Evolutionary conservation across 176 grass and related monocot genomes (phyloP).

Genomic region (Triticum timopheevii): DNA sequence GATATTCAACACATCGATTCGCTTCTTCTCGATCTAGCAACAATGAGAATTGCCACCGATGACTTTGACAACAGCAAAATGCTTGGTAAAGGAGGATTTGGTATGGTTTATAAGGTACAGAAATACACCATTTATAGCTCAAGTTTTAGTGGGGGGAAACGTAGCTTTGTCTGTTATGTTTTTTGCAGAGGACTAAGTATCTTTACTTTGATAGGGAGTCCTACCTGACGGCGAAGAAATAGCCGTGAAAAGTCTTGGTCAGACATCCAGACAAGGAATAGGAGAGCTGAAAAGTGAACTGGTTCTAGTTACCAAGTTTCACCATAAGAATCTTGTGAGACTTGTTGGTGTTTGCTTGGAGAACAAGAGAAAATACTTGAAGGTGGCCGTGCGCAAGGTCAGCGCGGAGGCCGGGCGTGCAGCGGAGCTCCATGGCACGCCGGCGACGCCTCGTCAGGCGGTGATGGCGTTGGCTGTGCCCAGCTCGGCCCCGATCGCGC

Average conservation of each 20-base stretch:
- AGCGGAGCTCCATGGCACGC: no score
- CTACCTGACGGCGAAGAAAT: constrained; percentile 35
- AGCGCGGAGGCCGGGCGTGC: no score
- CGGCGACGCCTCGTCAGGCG: no score
- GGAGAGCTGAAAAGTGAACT: constrained; percentile 44
- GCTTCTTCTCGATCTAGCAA: constrained; percentile 46
- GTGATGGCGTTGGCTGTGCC: no score
- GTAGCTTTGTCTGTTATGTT: not conserved
- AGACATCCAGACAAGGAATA: constrained; percentile 34
- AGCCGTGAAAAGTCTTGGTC: constrained; percentile 40
- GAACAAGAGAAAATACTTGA: constrained; percentile 45
- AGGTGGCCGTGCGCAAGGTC: no score
- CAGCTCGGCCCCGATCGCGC: no score
- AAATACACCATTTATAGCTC: not conserved
- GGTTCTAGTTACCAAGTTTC: constrained; percentile 39
- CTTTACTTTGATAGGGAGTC: constrained; percentile 11
- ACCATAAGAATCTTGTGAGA: constrained; percentile 46
- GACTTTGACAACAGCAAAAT: constrained; percentile 53
- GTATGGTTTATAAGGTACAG: constrained; percentile 62
- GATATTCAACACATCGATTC: constrained; percentile 39
- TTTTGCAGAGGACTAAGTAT: not conserved
- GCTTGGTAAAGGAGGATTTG: constrained; percentile 68
- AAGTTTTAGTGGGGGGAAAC: not conserved
- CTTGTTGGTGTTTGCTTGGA: constrained; percentile 46
- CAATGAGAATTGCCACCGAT: constrained; percentile 40